A percentile compares a stretch with the other conserved stretches of the same genome.
These are phyloP conservation scores for Didymellaceae sp. DNA, from an alignment of 2,329 filamentous ascomycete species.

Conservation along the genomic window DNA sequence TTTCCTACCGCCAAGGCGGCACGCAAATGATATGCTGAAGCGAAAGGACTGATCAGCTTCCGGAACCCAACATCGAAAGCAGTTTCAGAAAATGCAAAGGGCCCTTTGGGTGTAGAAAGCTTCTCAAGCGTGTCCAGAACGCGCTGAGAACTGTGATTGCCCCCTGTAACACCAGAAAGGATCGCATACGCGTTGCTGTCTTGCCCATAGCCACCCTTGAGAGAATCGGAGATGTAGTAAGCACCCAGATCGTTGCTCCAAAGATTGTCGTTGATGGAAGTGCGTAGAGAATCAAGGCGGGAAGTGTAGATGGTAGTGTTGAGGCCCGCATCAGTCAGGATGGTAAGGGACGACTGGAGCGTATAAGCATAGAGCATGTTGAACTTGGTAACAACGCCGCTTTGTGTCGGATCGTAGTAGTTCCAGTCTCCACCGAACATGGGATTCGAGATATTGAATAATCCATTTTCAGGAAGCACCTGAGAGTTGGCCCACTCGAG, in stretches of 20 bases:
- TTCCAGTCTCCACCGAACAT: slow-evolving; percentile 47
- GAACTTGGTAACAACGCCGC: slow-evolving; percentile 42
- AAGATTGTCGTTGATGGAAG: slow-evolving; percentile 25
- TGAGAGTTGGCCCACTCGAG: slow-evolving; percentile 47
- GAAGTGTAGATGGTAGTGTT: slow-evolving; percentile 25
- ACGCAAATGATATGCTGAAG: slow-evolving; percentile 42
- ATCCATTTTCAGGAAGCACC: slow-evolving; percentile 17
- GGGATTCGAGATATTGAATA: slow-evolving; percentile 35
- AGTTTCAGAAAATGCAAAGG: slow-evolving; percentile 27
- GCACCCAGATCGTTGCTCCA: slow-evolving; percentile 32
- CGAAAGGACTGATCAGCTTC: slow-evolving; percentile 35
- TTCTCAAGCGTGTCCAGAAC: slow-evolving; percentile 16
- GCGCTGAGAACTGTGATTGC: slow-evolving; percentile 9
- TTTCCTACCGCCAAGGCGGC: slow-evolving; percentile 27
- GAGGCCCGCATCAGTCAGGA: slow-evolving; percentile 30
- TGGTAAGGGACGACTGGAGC: slow-evolving; percentile 31
- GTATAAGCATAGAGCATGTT: slow-evolving; percentile 44
- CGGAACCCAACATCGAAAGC: slow-evolving; percentile 21
- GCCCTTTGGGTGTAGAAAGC: slow-evolving; percentile 26
- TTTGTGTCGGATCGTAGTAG: slow-evolving; percentile 44
- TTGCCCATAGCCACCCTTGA: slow-evolving; percentile 31
- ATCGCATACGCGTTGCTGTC: slow-evolving; percentile 45
- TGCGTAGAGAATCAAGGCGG: slow-evolving; percentile 32
- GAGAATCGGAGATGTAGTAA: slow-evolving; percentile 31
- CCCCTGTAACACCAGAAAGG: slow-evolving; percentile 33